Evolutionary conservation across 1,284 basidiomycete genomes (phyloP).

Genomic region (Cerrena zonata): DNA sequence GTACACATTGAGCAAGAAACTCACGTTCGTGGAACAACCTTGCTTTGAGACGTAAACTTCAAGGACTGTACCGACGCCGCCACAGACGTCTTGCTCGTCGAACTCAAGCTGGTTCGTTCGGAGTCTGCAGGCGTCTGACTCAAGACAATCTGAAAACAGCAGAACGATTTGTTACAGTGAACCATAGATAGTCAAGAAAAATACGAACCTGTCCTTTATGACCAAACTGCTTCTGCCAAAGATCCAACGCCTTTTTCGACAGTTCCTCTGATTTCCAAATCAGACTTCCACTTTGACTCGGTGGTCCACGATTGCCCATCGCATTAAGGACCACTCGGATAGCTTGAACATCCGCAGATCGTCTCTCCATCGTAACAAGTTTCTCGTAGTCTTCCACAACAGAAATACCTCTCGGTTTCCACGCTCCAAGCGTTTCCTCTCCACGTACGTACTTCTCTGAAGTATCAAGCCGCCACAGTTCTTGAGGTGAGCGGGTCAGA

Average conservation of each 20-base stretch:
- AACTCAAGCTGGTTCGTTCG: constrained; percentile 40
- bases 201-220: constrained; percentile 63
- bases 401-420: constrained; percentile 84
- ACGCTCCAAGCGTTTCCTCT: constrained; percentile 76
- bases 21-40: constrained; percentile 67
- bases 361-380: constrained; percentile 63
- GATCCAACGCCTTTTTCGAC: constrained; percentile 56
- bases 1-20: constrained; percentile 16
- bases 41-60: constrained; percentile 69
- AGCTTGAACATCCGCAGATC: constrained; percentile 84
- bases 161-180: constrained; percentile 5
- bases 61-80: constrained; percentile 43
- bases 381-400: constrained; percentile 81
- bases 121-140: constrained; percentile 58
- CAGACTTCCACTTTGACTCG: constrained; percentile 47
- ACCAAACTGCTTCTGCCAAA: constrained; percentile 83
- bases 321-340: constrained; percentile 71
- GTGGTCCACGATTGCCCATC: constrained; percentile 40
- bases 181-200: background rate
- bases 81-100: constrained; percentile 38
- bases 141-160: constrained; percentile 66
- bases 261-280: constrained; percentile 62
- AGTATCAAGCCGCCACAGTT: constrained; percentile 93
- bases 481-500: constrained; percentile 78
- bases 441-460: constrained; percentile 89